These are phyloP conservation scores for Metarhizium sp. DNA, from an alignment of 2,329 filamentous ascomycete genomes.

Conservation along the genomic window DNA sequence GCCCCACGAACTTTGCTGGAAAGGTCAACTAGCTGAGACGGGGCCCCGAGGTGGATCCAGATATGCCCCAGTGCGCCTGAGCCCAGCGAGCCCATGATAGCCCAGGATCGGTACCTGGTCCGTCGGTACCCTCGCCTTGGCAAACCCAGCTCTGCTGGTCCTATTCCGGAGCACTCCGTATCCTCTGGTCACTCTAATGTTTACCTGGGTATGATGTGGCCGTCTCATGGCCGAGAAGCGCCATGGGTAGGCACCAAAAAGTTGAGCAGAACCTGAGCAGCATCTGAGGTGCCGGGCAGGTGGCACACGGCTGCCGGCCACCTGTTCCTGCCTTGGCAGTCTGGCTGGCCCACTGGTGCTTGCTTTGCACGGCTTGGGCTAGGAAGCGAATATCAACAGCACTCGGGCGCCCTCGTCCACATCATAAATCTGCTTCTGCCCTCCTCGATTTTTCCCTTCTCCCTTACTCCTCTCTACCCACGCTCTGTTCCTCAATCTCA, in stretches of 20 bases:
- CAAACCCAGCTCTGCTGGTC: neutral
- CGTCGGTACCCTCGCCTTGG: neutral
- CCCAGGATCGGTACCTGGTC: neutral
- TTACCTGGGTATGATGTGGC: no score
- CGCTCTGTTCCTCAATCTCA: neutral
- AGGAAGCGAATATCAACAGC: neutral
- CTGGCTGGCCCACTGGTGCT: neutral
- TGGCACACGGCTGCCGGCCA: conserved; percentile 6
- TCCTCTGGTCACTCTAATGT: no score
- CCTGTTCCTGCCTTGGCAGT: conserved; percentile 3
- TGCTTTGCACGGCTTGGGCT: conserved; percentile 3
- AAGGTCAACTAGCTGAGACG: neutral
- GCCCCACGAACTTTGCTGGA: neutral
- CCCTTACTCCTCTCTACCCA: neutral
- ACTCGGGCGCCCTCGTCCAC: neutral
- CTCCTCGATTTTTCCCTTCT: neutral
- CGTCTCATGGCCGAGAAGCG: no score
- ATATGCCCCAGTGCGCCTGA: neutral
- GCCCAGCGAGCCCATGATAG: neutral
- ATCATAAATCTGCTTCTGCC: conserved; percentile 5
- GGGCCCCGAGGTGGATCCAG: neutral
- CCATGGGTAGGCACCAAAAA: neutral
- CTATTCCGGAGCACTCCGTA: neutral
- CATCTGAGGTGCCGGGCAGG: neutral
- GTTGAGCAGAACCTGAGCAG: neutral